phyloP scores from a whole-genome alignment of 257 asterid genomes.

The Solanum rostratum region DNA sequence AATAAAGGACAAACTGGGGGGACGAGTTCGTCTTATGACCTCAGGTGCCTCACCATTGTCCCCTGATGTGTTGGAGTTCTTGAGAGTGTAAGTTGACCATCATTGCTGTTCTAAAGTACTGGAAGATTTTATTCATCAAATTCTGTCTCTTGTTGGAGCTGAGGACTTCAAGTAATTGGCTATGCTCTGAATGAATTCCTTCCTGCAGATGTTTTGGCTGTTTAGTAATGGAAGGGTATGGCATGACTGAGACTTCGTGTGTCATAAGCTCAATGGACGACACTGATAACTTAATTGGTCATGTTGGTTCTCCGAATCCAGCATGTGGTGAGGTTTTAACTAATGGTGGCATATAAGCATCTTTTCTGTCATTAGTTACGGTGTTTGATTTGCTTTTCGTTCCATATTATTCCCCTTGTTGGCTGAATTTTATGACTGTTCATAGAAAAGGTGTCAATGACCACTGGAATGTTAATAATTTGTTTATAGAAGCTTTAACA shows the following conservation, averaged over 20 bases:
- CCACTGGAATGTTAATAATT: not conserved
- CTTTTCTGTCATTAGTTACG: not conserved
- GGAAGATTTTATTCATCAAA: not conserved
- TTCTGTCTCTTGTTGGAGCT: not conserved
- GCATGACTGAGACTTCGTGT: constrained; percentile 98
- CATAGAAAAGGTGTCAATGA: not conserved
- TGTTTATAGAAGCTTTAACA: not conserved
- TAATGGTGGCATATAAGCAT: not conserved
- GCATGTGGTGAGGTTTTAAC: constrained; percentile 68
- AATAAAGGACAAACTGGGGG: constrained; percentile 89
- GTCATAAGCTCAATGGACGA: constrained; percentile 77
- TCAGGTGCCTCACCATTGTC: constrained; percentile 99
- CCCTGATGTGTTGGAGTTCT: constrained; percentile 90
- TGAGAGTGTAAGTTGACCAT: constrained; percentile 67
- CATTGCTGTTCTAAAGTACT: not conserved
- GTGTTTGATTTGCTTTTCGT: not conserved
- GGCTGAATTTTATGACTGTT: not conserved
- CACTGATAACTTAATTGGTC: constrained; percentile 60
- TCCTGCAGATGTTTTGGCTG: constrained; percentile 81
- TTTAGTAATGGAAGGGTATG: constrained; percentile 78
- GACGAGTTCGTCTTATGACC: constrained; percentile 81
- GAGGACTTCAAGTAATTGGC: not conserved
- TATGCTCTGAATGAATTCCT: constrained; percentile 8
- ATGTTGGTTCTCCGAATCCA: constrained; percentile 90
- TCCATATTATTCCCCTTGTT: not conserved